Conservation (phyloP, 176 grass and related monocot species). For the Chloris gayana region DNA sequence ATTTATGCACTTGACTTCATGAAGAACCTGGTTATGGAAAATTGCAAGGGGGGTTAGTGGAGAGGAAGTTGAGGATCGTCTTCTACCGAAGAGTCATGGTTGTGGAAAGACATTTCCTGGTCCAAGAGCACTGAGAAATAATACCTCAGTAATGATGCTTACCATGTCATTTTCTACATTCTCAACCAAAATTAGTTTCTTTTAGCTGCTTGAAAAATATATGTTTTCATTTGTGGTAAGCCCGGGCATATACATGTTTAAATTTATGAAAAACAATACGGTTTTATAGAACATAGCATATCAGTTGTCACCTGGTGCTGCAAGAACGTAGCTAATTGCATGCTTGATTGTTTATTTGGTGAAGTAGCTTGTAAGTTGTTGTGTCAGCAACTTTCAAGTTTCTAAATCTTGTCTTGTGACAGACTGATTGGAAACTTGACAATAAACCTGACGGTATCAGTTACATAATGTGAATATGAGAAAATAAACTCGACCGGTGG, state of each 20-base stretch:
- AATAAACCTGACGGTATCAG: neutral
- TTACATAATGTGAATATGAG: no score
- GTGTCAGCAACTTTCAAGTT: neutral
- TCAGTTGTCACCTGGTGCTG: neutral
- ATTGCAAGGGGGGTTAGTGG: conserved; percentile 86
- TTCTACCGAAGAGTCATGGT: conserved; percentile 90
- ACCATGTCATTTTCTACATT: conserved; percentile 17
- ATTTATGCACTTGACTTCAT: neutral
- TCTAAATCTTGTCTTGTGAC: neutral
- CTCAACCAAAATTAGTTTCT: neutral
- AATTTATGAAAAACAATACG: neutral
- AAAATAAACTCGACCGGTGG: no score
- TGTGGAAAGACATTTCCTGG: conserved; percentile 99
- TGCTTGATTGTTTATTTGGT: neutral
- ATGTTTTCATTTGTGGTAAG: neutral
- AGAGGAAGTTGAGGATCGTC: conserved; percentile 88
- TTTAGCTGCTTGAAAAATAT: neutral
- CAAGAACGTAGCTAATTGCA: neutral
- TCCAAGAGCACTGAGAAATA: conserved; percentile 73
- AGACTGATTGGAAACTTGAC: neutral
- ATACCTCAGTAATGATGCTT: conserved; percentile 47
- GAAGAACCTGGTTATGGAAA: conserved; percentile 95
- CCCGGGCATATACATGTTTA: neutral
- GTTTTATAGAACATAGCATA: neutral
- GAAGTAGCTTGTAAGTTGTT: conserved; percentile 4